Conservation (phyloP, 495 filamentous ascomycete genomes). For the Xylaria scruposa region DNA sequence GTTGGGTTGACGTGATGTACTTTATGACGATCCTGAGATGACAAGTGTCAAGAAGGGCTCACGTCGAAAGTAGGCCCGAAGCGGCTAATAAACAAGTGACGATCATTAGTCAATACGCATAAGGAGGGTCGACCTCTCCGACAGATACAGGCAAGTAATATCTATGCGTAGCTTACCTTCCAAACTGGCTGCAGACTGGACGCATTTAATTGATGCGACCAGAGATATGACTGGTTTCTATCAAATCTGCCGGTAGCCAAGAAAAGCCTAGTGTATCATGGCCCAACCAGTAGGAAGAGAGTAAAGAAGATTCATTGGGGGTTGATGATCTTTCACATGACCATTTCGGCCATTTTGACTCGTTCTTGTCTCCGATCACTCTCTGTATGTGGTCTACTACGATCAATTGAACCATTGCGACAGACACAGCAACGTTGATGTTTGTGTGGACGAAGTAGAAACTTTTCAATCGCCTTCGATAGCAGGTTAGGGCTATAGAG, state of each 20-base stretch:
- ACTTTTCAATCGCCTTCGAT: not conserved
- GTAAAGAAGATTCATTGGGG: not conserved
- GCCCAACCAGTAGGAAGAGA: not conserved
- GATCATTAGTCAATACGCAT: conserved; percentile 16
- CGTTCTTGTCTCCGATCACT: not conserved
- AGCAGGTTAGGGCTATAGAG: not conserved
- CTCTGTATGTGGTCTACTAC: not conserved
- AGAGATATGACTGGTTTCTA: conserved; percentile 14
- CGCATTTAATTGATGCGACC: not conserved
- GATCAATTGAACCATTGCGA: not conserved
- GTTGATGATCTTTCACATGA: conserved; percentile 15
- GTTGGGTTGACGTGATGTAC: not conserved
- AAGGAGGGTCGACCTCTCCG: conserved; percentile 6
- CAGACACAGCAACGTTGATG: not conserved
- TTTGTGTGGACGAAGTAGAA: not conserved
- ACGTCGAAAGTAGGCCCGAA: conserved; percentile 5
- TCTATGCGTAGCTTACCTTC: not conserved
- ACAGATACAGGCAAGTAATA: not conserved
- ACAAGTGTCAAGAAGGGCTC: conserved; percentile 13
- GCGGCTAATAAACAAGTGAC: not conserved
- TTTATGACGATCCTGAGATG: not conserved
- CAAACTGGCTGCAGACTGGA: not conserved
- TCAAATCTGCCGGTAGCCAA: conserved; percentile 22
- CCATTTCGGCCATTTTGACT: conserved; percentile 18
- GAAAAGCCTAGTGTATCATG: conserved; percentile 6